Percentiles rank a stretch among this genome's conserved stretches.
phyloP scores from a whole-genome alignment of 2,329 filamentous ascomycete species.

The Monilinia fructicola region DNA sequence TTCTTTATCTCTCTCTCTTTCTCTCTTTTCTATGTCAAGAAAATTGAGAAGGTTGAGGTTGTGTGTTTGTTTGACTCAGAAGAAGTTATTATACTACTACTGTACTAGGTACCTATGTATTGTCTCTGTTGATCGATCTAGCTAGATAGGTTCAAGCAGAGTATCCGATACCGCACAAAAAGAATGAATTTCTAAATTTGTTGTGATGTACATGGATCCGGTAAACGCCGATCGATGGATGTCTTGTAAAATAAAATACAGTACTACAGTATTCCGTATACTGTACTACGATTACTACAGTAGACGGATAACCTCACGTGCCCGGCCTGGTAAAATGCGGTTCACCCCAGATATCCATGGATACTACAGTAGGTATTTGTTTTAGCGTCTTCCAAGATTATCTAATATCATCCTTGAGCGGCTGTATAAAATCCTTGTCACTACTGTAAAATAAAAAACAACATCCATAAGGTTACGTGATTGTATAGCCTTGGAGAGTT shows the following conservation, averaged over 20 bases:
- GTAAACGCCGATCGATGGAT: slow-evolving; percentile 12
- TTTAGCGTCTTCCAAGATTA: not conserved
- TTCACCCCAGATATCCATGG: slow-evolving; percentile 11
- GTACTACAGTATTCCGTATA: too few relatives aligned
- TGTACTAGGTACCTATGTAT: too few relatives aligned
- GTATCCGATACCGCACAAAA: slow-evolving; percentile 21
- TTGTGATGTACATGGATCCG: not conserved
- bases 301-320: too few relatives aligned
- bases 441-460: slow-evolving; percentile 3
- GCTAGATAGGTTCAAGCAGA: slow-evolving; percentile 1
- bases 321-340: not conserved
- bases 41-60: slow-evolving; percentile 17
- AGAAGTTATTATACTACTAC: not conserved
- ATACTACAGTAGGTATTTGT: too few relatives aligned
- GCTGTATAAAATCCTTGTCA: slow-evolving; percentile 20
- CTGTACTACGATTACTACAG: too few relatives aligned
- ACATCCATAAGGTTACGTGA: too few relatives aligned
- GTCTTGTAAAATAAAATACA: too few relatives aligned
- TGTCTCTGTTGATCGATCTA: too few relatives aligned
- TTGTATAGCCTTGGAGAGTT: too few relatives aligned
- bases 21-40: slow-evolving; percentile 21
- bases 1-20: not conserved
- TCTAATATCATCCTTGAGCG: not conserved
- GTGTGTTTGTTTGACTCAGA: slow-evolving; percentile 16
- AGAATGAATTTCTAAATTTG: slow-evolving; percentile 4